phyloP scores from a whole-genome alignment of 306 rosid genomes.

The Albizia julibrissin region DNA sequence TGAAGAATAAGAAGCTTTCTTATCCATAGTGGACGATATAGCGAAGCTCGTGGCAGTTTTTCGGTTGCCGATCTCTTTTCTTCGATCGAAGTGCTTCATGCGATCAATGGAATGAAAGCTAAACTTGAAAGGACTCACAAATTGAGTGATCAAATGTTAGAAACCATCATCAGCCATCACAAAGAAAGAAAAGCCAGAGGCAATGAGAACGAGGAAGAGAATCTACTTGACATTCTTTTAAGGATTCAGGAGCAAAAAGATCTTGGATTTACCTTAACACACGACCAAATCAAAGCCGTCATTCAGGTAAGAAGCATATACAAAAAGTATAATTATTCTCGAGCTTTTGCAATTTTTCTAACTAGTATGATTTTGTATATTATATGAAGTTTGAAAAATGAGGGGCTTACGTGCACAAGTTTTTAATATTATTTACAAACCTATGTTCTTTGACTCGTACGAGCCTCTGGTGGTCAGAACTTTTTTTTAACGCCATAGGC shows the following conservation, averaged over 20 bases:
- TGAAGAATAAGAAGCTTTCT: not conserved
- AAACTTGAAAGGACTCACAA: not conserved
- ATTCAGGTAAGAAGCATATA: not conserved
- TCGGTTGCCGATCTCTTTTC: conserved; percentile 10
- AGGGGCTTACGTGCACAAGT: too few relatives aligned
- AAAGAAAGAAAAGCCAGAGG: not conserved
- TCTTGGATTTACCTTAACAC: not conserved
- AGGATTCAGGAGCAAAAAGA: not conserved
- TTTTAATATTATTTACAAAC: too few relatives aligned
- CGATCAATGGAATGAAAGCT: conserved; percentile 1
- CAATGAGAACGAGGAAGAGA: not conserved
- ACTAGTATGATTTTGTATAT: too few relatives aligned
- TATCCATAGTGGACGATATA: not conserved
- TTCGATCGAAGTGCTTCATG: not conserved
- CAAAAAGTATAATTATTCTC: too few relatives aligned
- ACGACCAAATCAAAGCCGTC: not conserved
- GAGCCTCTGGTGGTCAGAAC: too few relatives aligned
- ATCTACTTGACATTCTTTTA: not conserved
- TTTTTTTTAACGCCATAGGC: too few relatives aligned
- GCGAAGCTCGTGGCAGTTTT: not conserved
- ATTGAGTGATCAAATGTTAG: not conserved
- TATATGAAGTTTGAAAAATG: too few relatives aligned
- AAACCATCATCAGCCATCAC: not conserved
- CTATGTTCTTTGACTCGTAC: too few relatives aligned
- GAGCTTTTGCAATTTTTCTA: too few relatives aligned